A percentile compares a stretch with the other conserved stretches of the same genome.
phyloP scores from a whole-genome alignment of 2,329 filamentous ascomycete species.

The Clonostachys solani region DNA sequence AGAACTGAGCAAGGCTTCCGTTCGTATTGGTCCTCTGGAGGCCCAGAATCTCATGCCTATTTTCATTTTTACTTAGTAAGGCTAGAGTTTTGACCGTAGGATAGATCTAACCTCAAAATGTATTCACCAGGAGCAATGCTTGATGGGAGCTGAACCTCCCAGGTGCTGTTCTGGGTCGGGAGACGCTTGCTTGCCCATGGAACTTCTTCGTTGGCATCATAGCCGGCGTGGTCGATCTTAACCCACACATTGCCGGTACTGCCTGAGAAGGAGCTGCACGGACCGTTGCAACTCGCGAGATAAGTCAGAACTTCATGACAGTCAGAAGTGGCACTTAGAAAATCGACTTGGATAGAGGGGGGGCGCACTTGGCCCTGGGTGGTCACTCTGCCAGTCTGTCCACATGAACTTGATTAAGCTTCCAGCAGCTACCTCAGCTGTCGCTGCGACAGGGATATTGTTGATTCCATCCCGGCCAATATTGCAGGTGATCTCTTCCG shows the following conservation, averaged over 20 bases:
- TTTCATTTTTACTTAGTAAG: too few species aligned
- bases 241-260: constrained; percentile 35
- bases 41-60: constrained; percentile 40
- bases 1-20: constrained; percentile 39
- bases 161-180: constrained; percentile 27
- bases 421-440: constrained; percentile 24
- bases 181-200: constrained; percentile 28
- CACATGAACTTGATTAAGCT: constrained; percentile 29
- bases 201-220: constrained; percentile 29
- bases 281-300: constrained; percentile 52
- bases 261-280: constrained; percentile 33
- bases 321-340: neutral
- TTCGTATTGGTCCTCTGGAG: constrained; percentile 29
- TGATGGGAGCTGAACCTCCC: constrained; percentile 19
- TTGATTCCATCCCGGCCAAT: constrained; percentile 5
- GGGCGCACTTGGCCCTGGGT: constrained; percentile 33
- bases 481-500: constrained; percentile 17
- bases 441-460: constrained; percentile 19
- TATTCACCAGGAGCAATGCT: constrained; percentile 29
- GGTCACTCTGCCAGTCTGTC: constrained; percentile 30
- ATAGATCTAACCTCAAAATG: constrained; percentile 21
- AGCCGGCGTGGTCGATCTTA: constrained; percentile 56
- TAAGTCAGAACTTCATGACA: constrained; percentile 47
- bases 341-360: neutral
- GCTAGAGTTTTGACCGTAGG: too few species aligned